These are phyloP conservation scores for Striga asiatica DNA, from an alignment of 257 asterid species.

Conservation along the genomic window DNA sequence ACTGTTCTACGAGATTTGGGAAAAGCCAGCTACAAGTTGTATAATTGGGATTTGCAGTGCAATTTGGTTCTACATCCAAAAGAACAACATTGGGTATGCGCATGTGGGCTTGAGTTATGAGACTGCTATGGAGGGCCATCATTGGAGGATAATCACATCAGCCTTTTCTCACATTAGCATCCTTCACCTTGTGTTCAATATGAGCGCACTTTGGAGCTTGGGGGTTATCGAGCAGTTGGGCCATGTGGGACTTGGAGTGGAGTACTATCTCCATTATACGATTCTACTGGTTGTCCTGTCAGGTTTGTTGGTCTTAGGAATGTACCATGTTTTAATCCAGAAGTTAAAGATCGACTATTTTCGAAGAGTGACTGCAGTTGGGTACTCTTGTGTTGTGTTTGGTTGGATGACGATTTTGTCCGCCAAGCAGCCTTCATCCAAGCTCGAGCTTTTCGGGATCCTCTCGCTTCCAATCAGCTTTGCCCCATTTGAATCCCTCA, in stretches of 20 bases:
- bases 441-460: slow-evolving; percentile 84
- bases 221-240: slow-evolving; percentile 68
- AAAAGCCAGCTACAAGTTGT: slow-evolving; percentile 91
- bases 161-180: slow-evolving; percentile 91
- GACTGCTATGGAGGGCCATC: slow-evolving; percentile 69
- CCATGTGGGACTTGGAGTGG: slow-evolving; percentile 65
- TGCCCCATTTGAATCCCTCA: slow-evolving; percentile 89
- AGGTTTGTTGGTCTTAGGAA: slow-evolving; percentile 68
- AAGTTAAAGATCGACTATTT: slow-evolving; percentile 73
- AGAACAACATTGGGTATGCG: slow-evolving; percentile 71
- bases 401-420: slow-evolving; percentile 99
- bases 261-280: slow-evolving; percentile 76
- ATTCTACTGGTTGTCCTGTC: slow-evolving; percentile 65
- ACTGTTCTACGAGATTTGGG: slow-evolving; percentile 62
- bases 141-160: slow-evolving; percentile 88
- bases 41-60: slow-evolving; percentile 62
- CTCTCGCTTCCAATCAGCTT: slow-evolving; percentile 91
- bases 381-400: slow-evolving; percentile 95
- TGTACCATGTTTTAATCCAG: slow-evolving; percentile 70
- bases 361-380: slow-evolving; percentile 88
- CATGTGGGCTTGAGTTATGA: slow-evolving; percentile 90
- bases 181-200: slow-evolving; percentile 81
- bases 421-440: slow-evolving; percentile 72
- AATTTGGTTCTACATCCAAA: slow-evolving; percentile 85
- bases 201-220: slow-evolving; percentile 96